phyloP scores from a whole-genome alignment of 192 early-diverging fungal species.

The Gigaspora rosea region DNA sequence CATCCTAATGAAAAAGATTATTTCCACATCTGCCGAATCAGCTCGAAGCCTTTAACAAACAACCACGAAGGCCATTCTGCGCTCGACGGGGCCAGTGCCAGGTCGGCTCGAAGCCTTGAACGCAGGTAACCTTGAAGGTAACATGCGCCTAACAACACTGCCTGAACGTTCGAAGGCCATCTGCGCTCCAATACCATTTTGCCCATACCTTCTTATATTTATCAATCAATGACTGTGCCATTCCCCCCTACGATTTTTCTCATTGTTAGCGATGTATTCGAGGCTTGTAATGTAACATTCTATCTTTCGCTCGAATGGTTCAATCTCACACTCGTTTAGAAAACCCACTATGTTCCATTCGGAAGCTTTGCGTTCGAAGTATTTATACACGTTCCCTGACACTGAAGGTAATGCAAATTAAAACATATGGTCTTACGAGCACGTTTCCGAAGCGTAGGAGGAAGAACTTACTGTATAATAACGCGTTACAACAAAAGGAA shows the following conservation, averaged over 20 bases:
- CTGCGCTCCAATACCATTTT: too few species aligned
- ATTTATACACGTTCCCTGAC: background rate
- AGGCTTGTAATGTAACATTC: too few species aligned
- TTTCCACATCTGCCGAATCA: background rate
- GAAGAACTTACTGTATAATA: constrained; percentile 10
- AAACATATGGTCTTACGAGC: constrained; percentile 10
- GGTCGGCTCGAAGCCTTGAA: constrained; percentile 25
- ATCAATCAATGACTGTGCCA: too few species aligned
- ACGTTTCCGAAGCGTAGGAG: background rate
- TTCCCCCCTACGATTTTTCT: too few species aligned
- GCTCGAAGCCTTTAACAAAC: constrained; percentile 13
- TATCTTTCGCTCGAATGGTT: too few species aligned
- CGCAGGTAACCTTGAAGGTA: constrained; percentile 16
- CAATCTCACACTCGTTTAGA: too few species aligned
- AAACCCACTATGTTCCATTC: background rate
- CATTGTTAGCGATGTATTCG: too few species aligned
- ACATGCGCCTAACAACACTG: constrained; percentile 15
- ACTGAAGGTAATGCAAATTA: background rate
- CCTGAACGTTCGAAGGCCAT: constrained; percentile 11
- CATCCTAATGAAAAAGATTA: background rate
- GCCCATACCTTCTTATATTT: too few species aligned
- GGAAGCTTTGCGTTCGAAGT: background rate
- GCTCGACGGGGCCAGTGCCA: constrained; percentile 23
- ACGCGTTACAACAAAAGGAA: background rate
- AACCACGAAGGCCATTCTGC: constrained; percentile 16